Conservation (phyloP, 2,329 filamentous ascomycete genomes). For the Diaporthe vaccinii region DNA sequence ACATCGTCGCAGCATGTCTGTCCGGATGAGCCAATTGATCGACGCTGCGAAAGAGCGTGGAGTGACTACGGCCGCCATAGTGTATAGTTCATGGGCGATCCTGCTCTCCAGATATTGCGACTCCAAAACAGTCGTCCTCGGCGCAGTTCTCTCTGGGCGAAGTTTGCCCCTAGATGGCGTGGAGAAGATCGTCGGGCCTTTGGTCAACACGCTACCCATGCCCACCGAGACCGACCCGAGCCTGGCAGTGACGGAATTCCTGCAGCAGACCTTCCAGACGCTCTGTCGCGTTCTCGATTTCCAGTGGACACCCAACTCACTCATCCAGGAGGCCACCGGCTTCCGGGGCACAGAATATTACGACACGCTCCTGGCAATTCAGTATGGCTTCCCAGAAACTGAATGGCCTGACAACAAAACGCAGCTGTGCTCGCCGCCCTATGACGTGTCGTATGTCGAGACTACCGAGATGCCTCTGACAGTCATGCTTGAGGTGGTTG, state of each 20-base stretch:
- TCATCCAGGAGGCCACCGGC: neutral
- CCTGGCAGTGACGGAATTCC: neutral
- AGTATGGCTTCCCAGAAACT: neutral
- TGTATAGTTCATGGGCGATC: neutral
- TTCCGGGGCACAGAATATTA: constrained; percentile 5
- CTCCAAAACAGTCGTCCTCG: neutral
- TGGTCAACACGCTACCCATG: constrained; percentile 21
- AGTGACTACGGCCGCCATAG: neutral
- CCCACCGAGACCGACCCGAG: neutral
- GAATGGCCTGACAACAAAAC: neutral
- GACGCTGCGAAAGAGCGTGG: constrained; percentile 5
- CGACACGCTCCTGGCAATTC: neutral
- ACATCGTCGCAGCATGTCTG: neutral
- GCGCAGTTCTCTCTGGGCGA: constrained; percentile 4
- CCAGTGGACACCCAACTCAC: constrained; percentile 11
- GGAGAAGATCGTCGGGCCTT: neutral
- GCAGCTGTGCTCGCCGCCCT: neutral
- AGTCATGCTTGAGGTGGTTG: constrained; percentile 3
- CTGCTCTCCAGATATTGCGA: constrained; percentile 7
- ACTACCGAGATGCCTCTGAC: constrained; percentile 6
- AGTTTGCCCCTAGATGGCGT: neutral
- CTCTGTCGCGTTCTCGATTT: constrained; percentile 3
- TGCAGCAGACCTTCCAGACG: neutral
- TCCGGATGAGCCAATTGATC: neutral
- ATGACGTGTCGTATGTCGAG: constrained; percentile 1